A percentile compares a stretch with the other conserved stretches of the same genome.
Conservation (phyloP, 495 filamentous ascomycete genomes). For the Cercophora newfieldiana region DNA sequence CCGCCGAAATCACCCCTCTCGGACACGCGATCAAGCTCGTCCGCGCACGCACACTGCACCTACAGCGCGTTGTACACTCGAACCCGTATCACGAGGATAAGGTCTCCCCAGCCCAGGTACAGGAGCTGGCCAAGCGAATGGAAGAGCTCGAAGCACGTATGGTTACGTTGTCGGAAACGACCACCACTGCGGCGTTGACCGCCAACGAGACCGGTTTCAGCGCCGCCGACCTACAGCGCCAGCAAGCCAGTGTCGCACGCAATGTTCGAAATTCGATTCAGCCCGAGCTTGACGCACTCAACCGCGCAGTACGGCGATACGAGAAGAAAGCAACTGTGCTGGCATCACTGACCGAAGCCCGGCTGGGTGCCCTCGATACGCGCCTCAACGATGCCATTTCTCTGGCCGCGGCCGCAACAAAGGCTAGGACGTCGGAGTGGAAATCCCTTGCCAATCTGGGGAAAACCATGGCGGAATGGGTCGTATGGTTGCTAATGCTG, state of each 20-base stretch:
- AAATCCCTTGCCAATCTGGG: constrained; percentile 18
- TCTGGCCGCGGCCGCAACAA: constrained; percentile 71
- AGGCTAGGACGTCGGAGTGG: constrained; percentile 38
- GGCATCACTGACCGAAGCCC: constrained; percentile 70
- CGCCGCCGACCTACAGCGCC: constrained; percentile 10
- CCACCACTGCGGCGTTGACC: neutral
- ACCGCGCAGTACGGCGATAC: constrained; percentile 87
- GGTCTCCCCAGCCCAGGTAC: constrained; percentile 46
- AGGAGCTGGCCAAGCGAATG: constrained; percentile 63
- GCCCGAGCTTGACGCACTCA: constrained; percentile 84
- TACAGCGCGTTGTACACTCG: constrained; percentile 71
- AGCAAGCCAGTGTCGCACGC: constrained; percentile 47
- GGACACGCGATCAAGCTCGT: constrained; percentile 80
- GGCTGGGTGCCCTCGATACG: constrained; percentile 66
- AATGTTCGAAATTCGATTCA: constrained; percentile 67
- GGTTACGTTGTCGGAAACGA: neutral
- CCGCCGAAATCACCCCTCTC: constrained; percentile 78
- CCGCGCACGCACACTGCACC: constrained; percentile 73
- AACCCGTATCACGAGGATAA: constrained; percentile 47
- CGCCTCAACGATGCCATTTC: constrained; percentile 75
- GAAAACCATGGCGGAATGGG: constrained; percentile 22
- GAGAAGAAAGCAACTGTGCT: constrained; percentile 82
- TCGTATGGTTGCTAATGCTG: constrained; percentile 23
- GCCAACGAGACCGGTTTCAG: neutral
- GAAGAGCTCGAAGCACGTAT: constrained; percentile 66